These are phyloP conservation scores for Claviceps humidiphila DNA, from an alignment of 2,329 filamentous ascomycete genomes.

Conservation along the genomic window DNA sequence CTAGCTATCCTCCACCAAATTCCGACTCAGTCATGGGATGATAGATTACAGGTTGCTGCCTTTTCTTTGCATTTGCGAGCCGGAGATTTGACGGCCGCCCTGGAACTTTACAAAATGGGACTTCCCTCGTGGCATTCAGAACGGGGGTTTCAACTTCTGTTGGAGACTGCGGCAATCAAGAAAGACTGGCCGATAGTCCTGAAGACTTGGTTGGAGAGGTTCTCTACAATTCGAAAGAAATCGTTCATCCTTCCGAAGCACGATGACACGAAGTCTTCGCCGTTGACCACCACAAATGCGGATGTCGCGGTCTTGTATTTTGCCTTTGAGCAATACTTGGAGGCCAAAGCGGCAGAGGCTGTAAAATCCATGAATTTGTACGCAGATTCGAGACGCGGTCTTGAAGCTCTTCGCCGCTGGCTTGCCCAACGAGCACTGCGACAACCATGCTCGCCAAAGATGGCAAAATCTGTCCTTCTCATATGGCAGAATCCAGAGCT, in stretches of 20 bases:
- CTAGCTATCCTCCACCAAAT: slow-evolving; percentile 29
- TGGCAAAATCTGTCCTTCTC: slow-evolving; percentile 26
- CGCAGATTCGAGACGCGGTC: slow-evolving; percentile 10
- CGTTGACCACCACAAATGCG: slow-evolving; percentile 14
- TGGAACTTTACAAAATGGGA: slow-evolving; percentile 26
- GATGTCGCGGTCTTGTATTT: slow-evolving; percentile 19
- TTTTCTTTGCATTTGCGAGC: slow-evolving; percentile 29
- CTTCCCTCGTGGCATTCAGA: slow-evolving; percentile 19
- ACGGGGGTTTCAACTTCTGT: slow-evolving; percentile 29
- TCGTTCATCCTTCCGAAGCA: not conserved
- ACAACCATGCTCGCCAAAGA: slow-evolving; percentile 20
- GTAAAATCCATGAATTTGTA: slow-evolving; percentile 13
- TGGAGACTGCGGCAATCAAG: slow-evolving; percentile 26
- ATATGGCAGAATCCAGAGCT: slow-evolving; percentile 23
- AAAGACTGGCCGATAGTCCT: slow-evolving; percentile 23
- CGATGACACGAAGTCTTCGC: slow-evolving; percentile 2
- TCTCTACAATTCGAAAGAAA: slow-evolving; percentile 5
- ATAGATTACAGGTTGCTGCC: slow-evolving; percentile 25
- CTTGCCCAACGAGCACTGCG: slow-evolving; percentile 19
- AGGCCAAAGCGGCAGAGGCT: slow-evolving; percentile 13
- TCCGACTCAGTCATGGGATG: slow-evolving; percentile 24
- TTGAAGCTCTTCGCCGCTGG: slow-evolving; percentile 17
- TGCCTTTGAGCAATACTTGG: slow-evolving; percentile 21
- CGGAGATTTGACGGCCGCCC: slow-evolving; percentile 24
- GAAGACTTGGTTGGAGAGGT: slow-evolving; percentile 25